phyloP scores from a whole-genome alignment of 2,329 filamentous ascomycete species.

The Talaromyces funiculosus region DNA sequence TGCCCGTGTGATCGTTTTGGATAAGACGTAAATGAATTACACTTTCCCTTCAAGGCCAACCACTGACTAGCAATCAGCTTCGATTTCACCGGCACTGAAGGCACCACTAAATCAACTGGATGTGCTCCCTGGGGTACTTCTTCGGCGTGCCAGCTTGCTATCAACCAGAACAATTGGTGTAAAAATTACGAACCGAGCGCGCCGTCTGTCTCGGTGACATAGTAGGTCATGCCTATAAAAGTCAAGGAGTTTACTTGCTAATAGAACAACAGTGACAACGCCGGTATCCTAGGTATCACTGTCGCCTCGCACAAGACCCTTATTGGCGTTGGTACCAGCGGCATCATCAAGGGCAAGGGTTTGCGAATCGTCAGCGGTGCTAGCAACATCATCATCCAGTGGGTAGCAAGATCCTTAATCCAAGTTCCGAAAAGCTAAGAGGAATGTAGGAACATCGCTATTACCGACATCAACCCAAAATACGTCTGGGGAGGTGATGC shows the following conservation, averaged over 20 bases:
- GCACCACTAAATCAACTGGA: conserved; percentile 46
- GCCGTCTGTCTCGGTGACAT: conserved; percentile 41
- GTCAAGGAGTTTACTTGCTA: neutral
- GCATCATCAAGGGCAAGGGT: conserved; percentile 55
- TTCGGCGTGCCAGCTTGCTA: conserved; percentile 52
- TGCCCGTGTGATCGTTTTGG: conserved; percentile 8
- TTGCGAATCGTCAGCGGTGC: conserved; percentile 44
- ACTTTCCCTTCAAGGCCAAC: neutral
- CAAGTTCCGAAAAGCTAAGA: neutral
- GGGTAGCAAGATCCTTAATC: neutral
- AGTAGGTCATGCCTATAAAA: conserved; percentile 26
- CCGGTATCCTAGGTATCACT: conserved; percentile 46
- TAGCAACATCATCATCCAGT: conserved; percentile 56
- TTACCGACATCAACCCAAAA: conserved; percentile 52
- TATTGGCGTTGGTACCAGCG: conserved; percentile 48
- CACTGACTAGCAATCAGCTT: conserved; percentile 22
- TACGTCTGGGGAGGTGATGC: conserved; percentile 58
- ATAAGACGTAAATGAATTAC: neutral
- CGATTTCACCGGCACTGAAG: conserved; percentile 54
- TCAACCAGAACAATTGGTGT: conserved; percentile 57
- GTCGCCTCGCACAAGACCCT: conserved; percentile 55
- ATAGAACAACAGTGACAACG: conserved; percentile 40
- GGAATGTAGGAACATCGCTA: conserved; percentile 42
- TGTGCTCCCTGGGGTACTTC: conserved; percentile 56
- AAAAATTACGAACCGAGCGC: conserved; percentile 53